Base-by-base conservation (phyloP, 2,329 filamentous ascomycete species). In the Fusarium goolgardi region DNA sequence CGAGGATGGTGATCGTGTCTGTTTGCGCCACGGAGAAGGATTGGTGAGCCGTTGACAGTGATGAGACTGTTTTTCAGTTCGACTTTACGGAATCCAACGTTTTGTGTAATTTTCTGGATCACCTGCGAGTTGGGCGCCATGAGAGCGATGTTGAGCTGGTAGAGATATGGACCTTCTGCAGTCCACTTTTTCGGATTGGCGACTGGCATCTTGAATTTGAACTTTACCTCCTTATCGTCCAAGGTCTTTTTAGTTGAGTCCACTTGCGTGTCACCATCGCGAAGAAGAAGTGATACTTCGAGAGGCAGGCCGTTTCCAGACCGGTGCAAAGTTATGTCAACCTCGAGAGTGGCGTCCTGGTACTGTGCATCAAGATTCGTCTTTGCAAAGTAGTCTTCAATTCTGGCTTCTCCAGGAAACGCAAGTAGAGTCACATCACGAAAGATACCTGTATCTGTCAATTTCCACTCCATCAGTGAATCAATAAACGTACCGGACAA, bases 301-400 rank as follows among this genome's bases (percentile, higher is more conserved):
- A 23, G 3, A 0, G 25, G 1, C 0, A 23, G 23, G 0, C 18
- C 6, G 3, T 21, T 0, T 0, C 1, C 4, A 2, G 11, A 4
- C 0, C 6, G 20, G 0, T 15, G 25, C 23, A 62, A 0, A 2
- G 23, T 47, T 0, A 62, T 6, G 1, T 61, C 50, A 0, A 55
- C 41, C 3, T 23, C 20, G 0, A 62, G 47, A 15, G 37, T 15
- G 4, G 57, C 57, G 6, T 56, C 23, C 7, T 43, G 13, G 1
- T 55, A 62, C 2, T 11, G 8, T 4, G 31, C 23, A 21, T 62
- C 59, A 0, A 62, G 41, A 1, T 25, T 32, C 2, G 59, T 62
- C 27, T 62, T 62, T n/a, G 56, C 35, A 43, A 56, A 56, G 4
- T 32, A 62, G 5, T 62, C 59, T 25, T 62, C 57, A 9, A 62